Base-by-base conservation (phyloP, 1,284 basidiomycete species). In the Puccinia triticina region DNA sequence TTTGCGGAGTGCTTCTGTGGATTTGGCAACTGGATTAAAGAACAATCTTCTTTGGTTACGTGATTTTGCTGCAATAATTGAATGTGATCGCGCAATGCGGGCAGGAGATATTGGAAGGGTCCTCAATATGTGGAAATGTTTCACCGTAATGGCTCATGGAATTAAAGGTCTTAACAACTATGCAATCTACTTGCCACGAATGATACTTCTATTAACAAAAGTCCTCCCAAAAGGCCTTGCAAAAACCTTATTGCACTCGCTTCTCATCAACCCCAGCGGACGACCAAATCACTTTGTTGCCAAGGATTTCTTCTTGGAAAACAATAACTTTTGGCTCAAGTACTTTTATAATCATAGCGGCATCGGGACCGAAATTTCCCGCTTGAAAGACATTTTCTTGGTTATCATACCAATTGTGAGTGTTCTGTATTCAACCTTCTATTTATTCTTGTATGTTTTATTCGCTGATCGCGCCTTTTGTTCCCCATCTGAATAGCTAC, bases 281-380 rank as follows among this genome's bases (percentile, higher is more conserved):
- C 3, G n/a, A 16, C 8, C 69, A n/a, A 50, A 50, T 18, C 69
- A 72, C 46, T 72, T 48, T 23, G 26, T 50, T 8, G 69, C 43
- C 5, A 72, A 50, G 16, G 69, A 72, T 21, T 23, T 21, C 8
- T 72, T 29, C 29, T 5, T 72, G n/a, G 43, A 72, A 50, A 18
- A 29, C 11, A 2, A 2, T 1, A 72, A 72, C 46, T 50, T 29
- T 14, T 72, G 69, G 43, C n/a, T 72, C 7, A 72, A 48, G 16
- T 72, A 48, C 26, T 72, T 72, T 14, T 72, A 50, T n/a, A 50
- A 72, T 23, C 69, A 72, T 40, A 50, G 26, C 2, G 69, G 69
- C 2, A 32, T 50, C 32, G 69, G 69, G 14, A 72, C 69, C 8
- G 16, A 50, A 50, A 72, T 48, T 10, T 5, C 1, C 26, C 46